Base-by-base conservation (phyloP, 2,329 filamentous ascomycete genomes). In the Pyrenophora seminiperda region DNA sequence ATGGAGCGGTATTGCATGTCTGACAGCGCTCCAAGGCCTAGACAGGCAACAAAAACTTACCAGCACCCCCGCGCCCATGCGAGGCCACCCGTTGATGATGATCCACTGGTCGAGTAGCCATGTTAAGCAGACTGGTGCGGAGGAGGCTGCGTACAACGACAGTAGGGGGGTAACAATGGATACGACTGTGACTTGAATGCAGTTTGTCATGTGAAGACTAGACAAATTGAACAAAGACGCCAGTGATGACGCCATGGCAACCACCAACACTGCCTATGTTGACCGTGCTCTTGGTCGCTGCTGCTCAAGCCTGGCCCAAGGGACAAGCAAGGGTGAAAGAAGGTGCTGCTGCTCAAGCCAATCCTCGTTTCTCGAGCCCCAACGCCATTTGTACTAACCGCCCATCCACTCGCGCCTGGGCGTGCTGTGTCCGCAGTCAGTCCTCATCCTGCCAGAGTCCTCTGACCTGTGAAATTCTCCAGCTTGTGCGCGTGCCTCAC, bases 41-140 rank as follows among this genome's bases (percentile, higher is more conserved):
- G 17, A 9, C 18, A n/a, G 19, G 31, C n/a, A 15, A 33, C 48
- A 39, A 51, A 40, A 19, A 49, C 75, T 62, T 72, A 81, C 80
- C 88, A 56, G 89, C 89, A 68, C 90, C 89, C 67, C 89, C 90
- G 56, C 89, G 87, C 63, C 90, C 89, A 66, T 89, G 85, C 32
- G 87, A 90, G 38, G 72, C 62, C 42, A 70, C 64, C 46, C 72
- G 68, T n/a, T 47, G 32, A 40, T 47, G 32, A 40, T 58, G 50
- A 14, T 65, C 56, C 7, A 49, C 56, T n/a, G 58, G 54, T 54
- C 60, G 63, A 42, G 58, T 57, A 49, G 61, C 41, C 63, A 66
- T 67, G 27, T 6, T 58, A 44, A 18, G 38, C 30, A 18, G 37
- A 27, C 38, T 32, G 36, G 15, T 29, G 30, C 39, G 13, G 13